Conservation (phyloP, 495 filamentous ascomycete genomes). For the Lasiosphaeria hispida region DNA sequence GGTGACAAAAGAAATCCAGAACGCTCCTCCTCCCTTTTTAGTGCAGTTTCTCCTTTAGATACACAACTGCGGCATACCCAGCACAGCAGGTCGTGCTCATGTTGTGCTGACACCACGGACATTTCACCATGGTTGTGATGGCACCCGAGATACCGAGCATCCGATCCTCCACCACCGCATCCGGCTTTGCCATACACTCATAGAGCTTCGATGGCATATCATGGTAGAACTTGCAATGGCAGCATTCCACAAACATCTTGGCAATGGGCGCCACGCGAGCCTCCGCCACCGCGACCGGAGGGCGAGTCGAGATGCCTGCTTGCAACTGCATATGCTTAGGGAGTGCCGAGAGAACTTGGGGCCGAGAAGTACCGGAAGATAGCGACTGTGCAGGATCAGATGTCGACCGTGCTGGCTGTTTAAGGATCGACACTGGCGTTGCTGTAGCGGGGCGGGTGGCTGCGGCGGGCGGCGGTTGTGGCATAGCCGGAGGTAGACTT, state of each 20-base stretch:
- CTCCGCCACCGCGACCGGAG: constrained; percentile 9
- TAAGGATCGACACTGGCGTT: constrained; percentile 30
- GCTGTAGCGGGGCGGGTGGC: constrained; percentile 8
- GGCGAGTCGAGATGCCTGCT: constrained; percentile 14
- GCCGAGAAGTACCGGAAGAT: neutral
- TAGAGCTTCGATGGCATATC: constrained; percentile 75
- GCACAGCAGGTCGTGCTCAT: constrained; percentile 73
- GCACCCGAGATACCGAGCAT: constrained; percentile 49
- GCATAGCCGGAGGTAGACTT: neutral
- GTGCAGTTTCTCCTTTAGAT: constrained; percentile 56
- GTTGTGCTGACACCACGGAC: constrained; percentile 75
- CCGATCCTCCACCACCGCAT: constrained; percentile 50
- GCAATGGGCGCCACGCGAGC: constrained; percentile 47
- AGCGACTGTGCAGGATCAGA: constrained; percentile 9
- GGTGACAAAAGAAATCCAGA: neutral
- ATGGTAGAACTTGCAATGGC: constrained; percentile 77
- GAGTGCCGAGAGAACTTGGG: constrained; percentile 23
- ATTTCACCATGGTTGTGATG: constrained; percentile 60
- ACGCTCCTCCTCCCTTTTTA: constrained; percentile 7
- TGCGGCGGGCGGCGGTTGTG: constrained; percentile 5
- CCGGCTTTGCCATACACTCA: constrained; percentile 66
- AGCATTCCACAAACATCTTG: constrained; percentile 80
- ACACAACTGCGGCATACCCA: constrained; percentile 68
- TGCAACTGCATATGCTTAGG: constrained; percentile 36
- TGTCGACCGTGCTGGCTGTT: constrained; percentile 21